phyloP scores from a whole-genome alignment of 2,329 filamentous ascomycete genomes.

The Botrytis medusae region DNA sequence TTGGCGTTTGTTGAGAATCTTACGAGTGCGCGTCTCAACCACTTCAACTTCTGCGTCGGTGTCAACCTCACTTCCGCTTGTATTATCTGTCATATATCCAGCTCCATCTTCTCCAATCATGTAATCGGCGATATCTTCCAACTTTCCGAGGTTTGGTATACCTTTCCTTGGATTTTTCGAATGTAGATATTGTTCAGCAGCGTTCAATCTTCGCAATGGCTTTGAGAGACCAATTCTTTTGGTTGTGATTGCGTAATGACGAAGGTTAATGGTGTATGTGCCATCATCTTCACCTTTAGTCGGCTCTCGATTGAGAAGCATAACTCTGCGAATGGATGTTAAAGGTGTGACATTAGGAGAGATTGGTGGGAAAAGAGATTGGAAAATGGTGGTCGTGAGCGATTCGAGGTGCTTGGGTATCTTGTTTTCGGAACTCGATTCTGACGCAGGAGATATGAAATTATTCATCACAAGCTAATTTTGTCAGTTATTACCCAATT shows the following conservation, averaged over 20 bases:
- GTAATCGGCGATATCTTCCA: slow-evolving; percentile 93
- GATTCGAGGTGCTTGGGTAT: slow-evolving; percentile 94
- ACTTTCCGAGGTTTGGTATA: slow-evolving; percentile 83
- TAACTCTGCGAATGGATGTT: slow-evolving; percentile 85
- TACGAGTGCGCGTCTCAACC: slow-evolving; percentile 61
- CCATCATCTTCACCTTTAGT: slow-evolving; percentile 53
- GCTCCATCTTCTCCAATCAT: slow-evolving; percentile 78
- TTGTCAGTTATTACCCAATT: not conserved
- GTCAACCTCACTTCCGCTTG: slow-evolving; percentile 86
- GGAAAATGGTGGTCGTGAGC: slow-evolving; percentile 89
- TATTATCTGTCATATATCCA: slow-evolving; percentile 83
- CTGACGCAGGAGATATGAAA: slow-evolving; percentile 66
- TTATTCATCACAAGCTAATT: slow-evolving; percentile 93
- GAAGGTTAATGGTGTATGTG: slow-evolving; percentile 79
- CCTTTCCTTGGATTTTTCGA: slow-evolving; percentile 57
- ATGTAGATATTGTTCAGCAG: slow-evolving; percentile 72
- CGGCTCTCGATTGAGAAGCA: slow-evolving; percentile 82
- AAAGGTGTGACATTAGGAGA: slow-evolving; percentile 88
- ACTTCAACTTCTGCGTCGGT: slow-evolving; percentile 96
- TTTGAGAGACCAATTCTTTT: slow-evolving; percentile 82
- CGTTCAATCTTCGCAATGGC: slow-evolving; percentile 77
- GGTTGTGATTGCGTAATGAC: slow-evolving; percentile 95
- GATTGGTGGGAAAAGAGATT: slow-evolving; percentile 93
- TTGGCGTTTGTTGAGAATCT: slow-evolving; percentile 53
- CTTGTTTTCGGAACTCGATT: slow-evolving; percentile 59